These are phyloP conservation scores for Musa troglodytarum DNA, from an alignment of 176 grass and related monocot genomes.

Conservation along the genomic window DNA sequence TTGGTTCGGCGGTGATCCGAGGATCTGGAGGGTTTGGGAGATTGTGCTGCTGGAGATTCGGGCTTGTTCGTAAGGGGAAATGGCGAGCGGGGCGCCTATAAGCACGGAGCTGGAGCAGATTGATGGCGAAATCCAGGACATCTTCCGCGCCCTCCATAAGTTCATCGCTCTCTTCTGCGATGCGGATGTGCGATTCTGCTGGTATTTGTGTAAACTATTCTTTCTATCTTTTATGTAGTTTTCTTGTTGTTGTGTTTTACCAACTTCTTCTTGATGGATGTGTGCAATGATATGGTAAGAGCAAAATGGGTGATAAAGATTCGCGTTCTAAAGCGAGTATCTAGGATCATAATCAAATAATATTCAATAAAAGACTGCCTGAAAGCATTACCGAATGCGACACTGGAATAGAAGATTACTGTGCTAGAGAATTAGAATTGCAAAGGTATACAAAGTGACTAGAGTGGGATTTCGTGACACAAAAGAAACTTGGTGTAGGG, in stretches of 20 bases:
- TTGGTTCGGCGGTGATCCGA: not conserved
- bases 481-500: too few species aligned
- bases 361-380: too few species aligned
- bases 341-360: too few species aligned
- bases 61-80: constrained; percentile 5
- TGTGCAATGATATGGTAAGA: too few species aligned
- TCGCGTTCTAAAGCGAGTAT: too few species aligned
- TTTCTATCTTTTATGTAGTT: not conserved
- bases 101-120: constrained; percentile 82
- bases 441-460: too few species aligned
- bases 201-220: not conserved
- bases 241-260: not conserved
- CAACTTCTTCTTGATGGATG: too few species aligned
- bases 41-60: not conserved
- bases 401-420: too few species aligned
- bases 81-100: constrained; percentile 63
- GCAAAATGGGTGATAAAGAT: too few species aligned
- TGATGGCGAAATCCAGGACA: constrained; percentile 87
- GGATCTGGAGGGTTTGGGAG: not conserved
- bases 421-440: too few species aligned
- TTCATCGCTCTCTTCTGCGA: constrained; percentile 10
- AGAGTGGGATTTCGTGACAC: too few species aligned
- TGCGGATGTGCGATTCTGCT: not conserved
- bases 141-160: constrained; percentile 92
- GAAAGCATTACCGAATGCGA: too few species aligned